Evolutionary conservation across 2,329 filamentous ascomycete species (phyloP).

Genomic region (Alternaria alternata): DNA sequence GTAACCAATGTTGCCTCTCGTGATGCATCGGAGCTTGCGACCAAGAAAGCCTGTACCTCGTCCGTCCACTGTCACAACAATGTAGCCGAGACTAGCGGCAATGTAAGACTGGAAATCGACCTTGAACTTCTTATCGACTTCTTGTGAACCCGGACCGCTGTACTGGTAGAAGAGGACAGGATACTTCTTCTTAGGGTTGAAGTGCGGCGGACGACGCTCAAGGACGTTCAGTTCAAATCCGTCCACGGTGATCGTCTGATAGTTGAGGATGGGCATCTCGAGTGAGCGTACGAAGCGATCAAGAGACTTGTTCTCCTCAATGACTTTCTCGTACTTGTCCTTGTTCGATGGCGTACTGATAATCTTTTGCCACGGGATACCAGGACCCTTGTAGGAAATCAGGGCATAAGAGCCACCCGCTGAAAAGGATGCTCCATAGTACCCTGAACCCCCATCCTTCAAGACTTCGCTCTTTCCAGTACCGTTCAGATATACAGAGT

Average conservation of each 20-base stretch:
- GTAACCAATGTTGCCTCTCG: conserved; percentile 83
- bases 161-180: conserved; percentile 96
- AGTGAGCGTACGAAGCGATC: conserved; percentile 74
- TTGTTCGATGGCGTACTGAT: conserved; percentile 79
- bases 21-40: conserved; percentile 79
- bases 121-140: conserved; percentile 78
- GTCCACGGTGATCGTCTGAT: conserved; percentile 84
- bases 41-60: conserved; percentile 92
- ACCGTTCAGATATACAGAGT: conserved; percentile 86
- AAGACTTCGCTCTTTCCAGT: conserved; percentile 76
- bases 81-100: conserved; percentile 84
- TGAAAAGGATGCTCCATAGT: conserved; percentile 86
- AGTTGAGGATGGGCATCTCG: conserved; percentile 83
- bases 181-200: conserved; percentile 82
- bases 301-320: conserved; percentile 81
- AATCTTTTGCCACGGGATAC: conserved; percentile 89
- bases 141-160: conserved; percentile 92
- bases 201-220: conserved; percentile 89
- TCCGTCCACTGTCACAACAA: conserved; percentile 94
- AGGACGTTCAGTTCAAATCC: conserved; percentile 76
- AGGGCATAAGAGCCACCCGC: conserved; percentile 81
- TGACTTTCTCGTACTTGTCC: conserved; percentile 69
- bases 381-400: conserved; percentile 83
- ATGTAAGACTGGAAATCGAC: conserved; percentile 93
- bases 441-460: conserved; percentile 75